Base-by-base conservation (phyloP, 2,329 filamentous ascomycete species). In the Aspergillus oerlinghausenensis region DNA sequence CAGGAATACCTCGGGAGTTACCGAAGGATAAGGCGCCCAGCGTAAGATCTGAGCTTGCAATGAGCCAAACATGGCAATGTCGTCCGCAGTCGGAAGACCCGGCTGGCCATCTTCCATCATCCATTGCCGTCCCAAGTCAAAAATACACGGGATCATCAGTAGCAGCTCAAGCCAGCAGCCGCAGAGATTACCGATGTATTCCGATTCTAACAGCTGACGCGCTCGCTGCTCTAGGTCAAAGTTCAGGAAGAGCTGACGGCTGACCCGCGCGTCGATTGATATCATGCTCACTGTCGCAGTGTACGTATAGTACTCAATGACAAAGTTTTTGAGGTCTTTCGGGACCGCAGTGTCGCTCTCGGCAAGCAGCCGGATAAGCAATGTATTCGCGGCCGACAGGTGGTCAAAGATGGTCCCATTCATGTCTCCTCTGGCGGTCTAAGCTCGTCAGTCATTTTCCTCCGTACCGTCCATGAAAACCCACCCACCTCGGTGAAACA, bases 231-330 rank as follows among this genome's bases (percentile, higher is more conserved):
- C 77, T 1, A 80, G 64, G 19, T 78, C 71, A 47, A 79, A 78
- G 21, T 79, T 73, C 58, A 70, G 28, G 7, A 70, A 61, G 0
- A 70, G 52, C 11, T 70, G 68, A 4, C 63, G 60, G 26, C 67
- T 69, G 4, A 67, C 59, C 8, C 67, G 65, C 1, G 67, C 67
- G 40, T 70, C 68, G 32, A 78, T 74, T 0, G 78, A 78, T 48
- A 80, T 77, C 73, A 80, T 79, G 62, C 77, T 80, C 6, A 76
- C 73, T 3, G 75, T 72, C 3, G 76, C 73, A 49, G 77, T 79
- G 63, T 80, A 78, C 57, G 77, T 73, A 57, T 79, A 80, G 42
- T 80, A 80, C 63, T 80, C 79, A 49, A 79, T 72, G 2, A 80
- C 71, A 51, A 80, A 80, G 28, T 78, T 73, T 28, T 74, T 72